Evolutionary conservation across 106 monocot genomes (phyloP), one percentile per base, ranked within the genome.

Genomic region (Allium sativum): DNA sequence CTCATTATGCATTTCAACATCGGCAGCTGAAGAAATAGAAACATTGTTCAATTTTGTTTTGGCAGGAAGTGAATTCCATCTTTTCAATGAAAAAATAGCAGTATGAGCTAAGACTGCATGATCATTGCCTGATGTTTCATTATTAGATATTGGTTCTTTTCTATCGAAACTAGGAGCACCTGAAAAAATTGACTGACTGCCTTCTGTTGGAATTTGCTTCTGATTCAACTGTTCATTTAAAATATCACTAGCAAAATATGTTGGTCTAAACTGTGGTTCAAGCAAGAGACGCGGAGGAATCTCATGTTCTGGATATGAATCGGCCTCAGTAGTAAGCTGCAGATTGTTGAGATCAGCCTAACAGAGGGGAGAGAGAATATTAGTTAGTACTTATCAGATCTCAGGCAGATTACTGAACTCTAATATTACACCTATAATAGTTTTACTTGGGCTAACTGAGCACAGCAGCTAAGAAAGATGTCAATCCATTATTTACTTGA

Each of bases 81-180:
- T 74, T 61, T 79, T 66, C 79, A 74, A 79, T 18, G 79, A 74
- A 74, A 74, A 17, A 42, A 59, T 58, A 5, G 51, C 59, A 61
- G 70, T 16, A 52, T 79, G 74, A 61, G 65, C 13, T 44, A 70
- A 21, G 10, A 61, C 10, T 55, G 65, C 55, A 66, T 40, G 74
- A 56, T 70, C 69, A 66, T 21, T 40, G 53, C 45, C 61, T 50
- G 13, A 31, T 31, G 31, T 55, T 50, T 53, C 20, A 7, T 44
- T 54, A 9, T 65, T 65, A 21, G 57, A 46, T n/a, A 43, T 48
- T 45, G 17, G 40, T 43, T 43, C n/a, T 40, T 61, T 73, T 68
- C 70, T 73, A 55, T 79, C 70, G 21, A 74, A 79, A 60, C 69
- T 79, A 57, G 18, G 57, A 18, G 59, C 69, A 21, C 14, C 46